Conservation (phyloP, 257 asterid genomes). For the Leptodermis oblonga region DNA sequence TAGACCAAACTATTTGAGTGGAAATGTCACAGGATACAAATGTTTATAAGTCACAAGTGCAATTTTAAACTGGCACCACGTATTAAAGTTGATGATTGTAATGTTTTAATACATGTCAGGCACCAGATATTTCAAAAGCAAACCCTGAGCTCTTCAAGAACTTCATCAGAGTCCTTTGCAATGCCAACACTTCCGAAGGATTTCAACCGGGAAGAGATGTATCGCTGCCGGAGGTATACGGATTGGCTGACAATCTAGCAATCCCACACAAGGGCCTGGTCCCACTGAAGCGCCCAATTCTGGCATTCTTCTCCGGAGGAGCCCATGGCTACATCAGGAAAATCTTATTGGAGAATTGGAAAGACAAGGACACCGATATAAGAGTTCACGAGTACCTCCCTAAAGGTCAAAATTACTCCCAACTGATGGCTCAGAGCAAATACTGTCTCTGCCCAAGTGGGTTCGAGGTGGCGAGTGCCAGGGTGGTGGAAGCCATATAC, state of each 20-base stretch:
- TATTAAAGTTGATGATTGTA: too few relatives aligned
- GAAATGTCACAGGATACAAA: too few relatives aligned
- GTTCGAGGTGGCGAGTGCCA: constrained; percentile 63
- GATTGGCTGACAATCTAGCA: constrained; percentile 10
- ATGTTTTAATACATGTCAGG: too few relatives aligned
- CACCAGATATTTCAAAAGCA: constrained; percentile 17
- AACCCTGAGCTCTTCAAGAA: constrained; percentile 19
- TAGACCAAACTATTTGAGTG: too few relatives aligned
- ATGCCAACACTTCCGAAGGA: constrained; percentile 28
- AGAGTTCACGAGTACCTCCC: constrained; percentile 34
- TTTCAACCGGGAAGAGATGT: constrained; percentile 23
- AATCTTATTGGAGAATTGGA: constrained; percentile 16
- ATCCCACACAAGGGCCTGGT: constrained; percentile 15
- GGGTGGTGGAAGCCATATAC: constrained; percentile 55
- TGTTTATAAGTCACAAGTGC: too few relatives aligned
- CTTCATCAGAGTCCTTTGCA: constrained; percentile 28
- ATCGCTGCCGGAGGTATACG: constrained; percentile 19
- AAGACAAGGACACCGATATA: constrained; percentile 27
- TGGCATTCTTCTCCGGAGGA: constrained; percentile 29
- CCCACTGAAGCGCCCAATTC: constrained; percentile 17
- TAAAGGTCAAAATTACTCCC: constrained; percentile 25
- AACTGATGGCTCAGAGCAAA: constrained; percentile 49
- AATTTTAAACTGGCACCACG: too few relatives aligned
- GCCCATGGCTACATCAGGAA: constrained; percentile 25
- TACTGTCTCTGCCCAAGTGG: constrained; percentile 63